Base-by-base conservation (phyloP, 306 rosid species). In the Casuarina equisetifolia region DNA sequence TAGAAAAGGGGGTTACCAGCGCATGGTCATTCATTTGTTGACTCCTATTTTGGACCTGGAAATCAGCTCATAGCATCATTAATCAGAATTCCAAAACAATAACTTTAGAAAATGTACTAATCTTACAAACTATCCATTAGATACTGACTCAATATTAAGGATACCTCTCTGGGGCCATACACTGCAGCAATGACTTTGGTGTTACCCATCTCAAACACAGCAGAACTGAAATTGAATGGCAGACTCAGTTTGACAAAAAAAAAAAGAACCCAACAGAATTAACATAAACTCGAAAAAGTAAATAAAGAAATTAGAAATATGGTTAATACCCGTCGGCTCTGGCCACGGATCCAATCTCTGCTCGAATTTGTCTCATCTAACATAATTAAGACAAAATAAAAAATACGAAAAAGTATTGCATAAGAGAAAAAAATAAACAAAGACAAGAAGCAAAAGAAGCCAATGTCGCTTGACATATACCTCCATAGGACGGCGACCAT, bases 181-280 rank as follows among this genome's bases (percentile, higher is more conserved):
- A 94, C 97, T 69, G 97, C 97, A 54, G 96, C 98, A 84, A 94
- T 73, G 61, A 92, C 97, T 83, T 94, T 90, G 72, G 98, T 92
- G 85, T 89, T 89, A 69, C 97, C 97, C 98, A 94, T 94, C 90
- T 94, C 97, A 68, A 94, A 94, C 70, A 87, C 44, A 13, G 97
- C 94, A 61, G 97, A 94, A 49, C 97, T 91, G 89, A 70, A 20
- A 77, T 78, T 13, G 36, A 46, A 77, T 50, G 57, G 39, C 49
- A 20, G 38, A 46, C 20, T 61, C 38, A 2, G 17, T 38, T 46
- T 17, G 53, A 72, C 44, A 10, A 15, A 84, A 48, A 48, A 69
- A 43, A 25, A 25, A 0, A 25, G 1, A 25, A 25, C 32, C 32
- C 20, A 19, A 17, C n/a, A 46, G 32, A 53, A 5, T 6, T 2